Evolutionary conservation across 176 grass and related monocot genomes (phyloP).

Genomic region (Triticum monococcum): DNA sequence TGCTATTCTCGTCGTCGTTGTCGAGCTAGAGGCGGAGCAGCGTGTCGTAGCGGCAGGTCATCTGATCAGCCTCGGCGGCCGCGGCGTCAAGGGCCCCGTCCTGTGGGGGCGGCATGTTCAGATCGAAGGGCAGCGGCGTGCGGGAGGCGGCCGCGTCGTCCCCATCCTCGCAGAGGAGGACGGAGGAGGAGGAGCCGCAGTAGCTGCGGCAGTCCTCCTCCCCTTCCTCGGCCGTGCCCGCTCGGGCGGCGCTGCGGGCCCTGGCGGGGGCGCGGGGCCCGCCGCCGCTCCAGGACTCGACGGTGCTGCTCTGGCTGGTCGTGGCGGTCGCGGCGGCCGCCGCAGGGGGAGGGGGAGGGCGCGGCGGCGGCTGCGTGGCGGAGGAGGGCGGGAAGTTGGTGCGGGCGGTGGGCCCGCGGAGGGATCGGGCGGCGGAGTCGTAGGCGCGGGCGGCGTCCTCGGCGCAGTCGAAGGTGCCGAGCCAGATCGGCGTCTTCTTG

Average conservation of each 20-base stretch:
- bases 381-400: constrained; percentile 57
- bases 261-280: constrained; percentile 16
- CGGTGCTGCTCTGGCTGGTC: constrained; percentile 87
- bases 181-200: constrained; percentile 78
- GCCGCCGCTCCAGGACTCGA: constrained; percentile 72
- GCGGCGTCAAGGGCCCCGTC: constrained; percentile 23
- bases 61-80: constrained; percentile 47
- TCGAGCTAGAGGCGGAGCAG: constrained; percentile 52
- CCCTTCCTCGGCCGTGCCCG: not conserved
- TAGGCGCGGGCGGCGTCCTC: constrained; percentile 83
- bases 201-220: constrained; percentile 60
- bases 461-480: constrained; percentile 78
- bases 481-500: constrained; percentile 77
- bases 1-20: not conserved
- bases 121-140: constrained; percentile 65
- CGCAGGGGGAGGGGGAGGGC: not conserved
- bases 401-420: constrained; percentile 62
- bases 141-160: constrained; percentile 45
- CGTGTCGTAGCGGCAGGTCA: constrained; percentile 51
- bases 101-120: constrained; percentile 66
- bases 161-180: constrained; percentile 52
- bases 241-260: constrained; percentile 24
- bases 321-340: constrained; percentile 28
- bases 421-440: constrained; percentile 62
- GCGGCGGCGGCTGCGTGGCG: constrained; percentile 2